phyloP scores from a whole-genome alignment of 2,329 filamentous ascomycete species.

The Aspergillus awamori region DNA sequence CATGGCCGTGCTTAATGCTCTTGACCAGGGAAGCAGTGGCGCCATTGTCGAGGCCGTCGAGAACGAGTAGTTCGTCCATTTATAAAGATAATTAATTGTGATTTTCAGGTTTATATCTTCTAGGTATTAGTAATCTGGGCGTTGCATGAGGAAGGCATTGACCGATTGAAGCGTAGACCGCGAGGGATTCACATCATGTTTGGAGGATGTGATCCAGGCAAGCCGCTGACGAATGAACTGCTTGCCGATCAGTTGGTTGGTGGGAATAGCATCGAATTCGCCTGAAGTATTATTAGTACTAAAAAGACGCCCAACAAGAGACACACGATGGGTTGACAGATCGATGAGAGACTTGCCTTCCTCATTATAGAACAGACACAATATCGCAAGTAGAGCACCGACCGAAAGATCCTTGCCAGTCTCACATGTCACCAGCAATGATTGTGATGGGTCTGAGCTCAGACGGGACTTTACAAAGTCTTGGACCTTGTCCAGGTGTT shows the following conservation, averaged over 20 bases:
- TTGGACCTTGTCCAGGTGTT: constrained; percentile 66
- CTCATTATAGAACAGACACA: constrained; percentile 73
- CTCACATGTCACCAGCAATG: constrained; percentile 68
- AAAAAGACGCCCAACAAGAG: not conserved
- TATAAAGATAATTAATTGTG: constrained; percentile 12
- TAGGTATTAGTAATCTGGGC: constrained; percentile 35
- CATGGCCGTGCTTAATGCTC: constrained; percentile 56
- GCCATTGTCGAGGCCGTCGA: constrained; percentile 52
- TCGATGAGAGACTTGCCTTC: constrained; percentile 52
- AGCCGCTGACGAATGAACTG: constrained; percentile 73
- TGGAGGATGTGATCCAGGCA: constrained; percentile 78
- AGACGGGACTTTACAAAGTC: constrained; percentile 54
- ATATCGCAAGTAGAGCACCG: constrained; percentile 72
- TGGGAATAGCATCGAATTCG: constrained; percentile 32
- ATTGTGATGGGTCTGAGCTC: constrained; percentile 30
- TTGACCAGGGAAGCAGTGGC: constrained; percentile 55
- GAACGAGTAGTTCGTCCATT: constrained; percentile 39
- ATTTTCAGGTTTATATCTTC: not conserved
- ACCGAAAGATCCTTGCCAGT: constrained; percentile 80
- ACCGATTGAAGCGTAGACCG: constrained; percentile 86
- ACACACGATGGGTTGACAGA: constrained; percentile 16
- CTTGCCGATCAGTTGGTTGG: constrained; percentile 63
- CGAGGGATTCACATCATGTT: constrained; percentile 80
- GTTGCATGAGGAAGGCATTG: constrained; percentile 80
- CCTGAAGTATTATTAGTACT: constrained; percentile 28